A percentile compares a stretch with the other conserved stretches of the same genome.
Evolutionary conservation across 306 rosid species (phyloP).

Genomic region (Inga oerstediana): DNA sequence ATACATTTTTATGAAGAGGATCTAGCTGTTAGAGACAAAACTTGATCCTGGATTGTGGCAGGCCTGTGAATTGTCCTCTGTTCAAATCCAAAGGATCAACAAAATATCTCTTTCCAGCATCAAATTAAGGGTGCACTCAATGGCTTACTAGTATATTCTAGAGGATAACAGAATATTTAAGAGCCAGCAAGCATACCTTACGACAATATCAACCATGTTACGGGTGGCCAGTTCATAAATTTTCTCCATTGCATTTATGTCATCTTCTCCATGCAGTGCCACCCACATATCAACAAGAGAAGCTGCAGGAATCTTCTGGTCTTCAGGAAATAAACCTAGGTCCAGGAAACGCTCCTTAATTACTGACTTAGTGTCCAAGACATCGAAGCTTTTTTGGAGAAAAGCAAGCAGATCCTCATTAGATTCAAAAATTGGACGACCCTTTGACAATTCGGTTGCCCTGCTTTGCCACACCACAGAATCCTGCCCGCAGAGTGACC

Average conservation of each 20-base stretch:
- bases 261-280: slow-evolving; percentile 49
- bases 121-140: background rate
- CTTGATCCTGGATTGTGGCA: background rate
- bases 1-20: background rate
- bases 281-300: slow-evolving; percentile 67
- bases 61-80: background rate
- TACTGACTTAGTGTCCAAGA: slow-evolving; percentile 23
- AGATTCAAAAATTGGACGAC: slow-evolving; percentile 38
- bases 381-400: slow-evolving; percentile 55
- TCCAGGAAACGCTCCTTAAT: slow-evolving; percentile 63
- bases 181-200: slow-evolving; percentile 49
- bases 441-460: slow-evolving; percentile 35
- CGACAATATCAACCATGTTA: slow-evolving; percentile 46
- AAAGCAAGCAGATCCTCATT: slow-evolving; percentile 31
- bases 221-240: slow-evolving; percentile 36
- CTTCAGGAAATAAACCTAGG: slow-evolving; percentile 71
- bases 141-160: background rate
- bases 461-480: slow-evolving; percentile 39
- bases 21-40: background rate
- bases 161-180: background rate
- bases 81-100: background rate
- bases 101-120: slow-evolving; percentile 41
- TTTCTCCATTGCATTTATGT: slow-evolving; percentile 37
- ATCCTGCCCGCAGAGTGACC: slow-evolving; percentile 38
- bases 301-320: slow-evolving; percentile 61